A percentile compares a stretch with the other conserved stretches of the same genome.
Conservation (phyloP, 2,329 filamentous ascomycete genomes). For the Cladosporium cucumerinum region DNA sequence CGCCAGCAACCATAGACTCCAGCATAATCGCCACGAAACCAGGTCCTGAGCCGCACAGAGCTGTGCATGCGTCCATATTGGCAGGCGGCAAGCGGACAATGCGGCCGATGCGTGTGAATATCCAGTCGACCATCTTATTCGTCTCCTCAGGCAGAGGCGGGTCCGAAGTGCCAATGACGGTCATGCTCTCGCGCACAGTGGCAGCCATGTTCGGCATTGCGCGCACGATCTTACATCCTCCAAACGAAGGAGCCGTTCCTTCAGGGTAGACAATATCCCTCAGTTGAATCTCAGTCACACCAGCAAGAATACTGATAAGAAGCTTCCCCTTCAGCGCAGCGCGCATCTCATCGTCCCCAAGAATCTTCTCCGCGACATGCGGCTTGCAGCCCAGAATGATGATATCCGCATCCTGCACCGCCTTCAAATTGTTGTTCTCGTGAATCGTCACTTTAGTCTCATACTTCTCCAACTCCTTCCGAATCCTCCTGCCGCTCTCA, state of each 20-base stretch:
- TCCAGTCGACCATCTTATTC: slow-evolving; percentile 64
- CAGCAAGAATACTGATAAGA: slow-evolving; percentile 76
- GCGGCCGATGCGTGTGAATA: slow-evolving; percentile 71
- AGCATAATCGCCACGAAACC: slow-evolving; percentile 74
- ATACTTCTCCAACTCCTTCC: slow-evolving; percentile 62
- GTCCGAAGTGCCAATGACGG: slow-evolving; percentile 62
- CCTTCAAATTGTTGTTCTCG: slow-evolving; percentile 67
- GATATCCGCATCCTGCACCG: slow-evolving; percentile 66
- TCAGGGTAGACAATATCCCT: slow-evolving; percentile 60
- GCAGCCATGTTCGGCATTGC: slow-evolving; percentile 85
- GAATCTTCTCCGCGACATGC: slow-evolving; percentile 65
- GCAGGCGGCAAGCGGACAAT: slow-evolving; percentile 64
- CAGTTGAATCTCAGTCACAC: slow-evolving; percentile 68
- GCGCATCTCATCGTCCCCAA: slow-evolving; percentile 64
- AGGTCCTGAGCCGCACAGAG: slow-evolving; percentile 70
- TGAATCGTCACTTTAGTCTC: slow-evolving; percentile 61
- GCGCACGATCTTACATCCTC: slow-evolving; percentile 64
- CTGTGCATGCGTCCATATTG: slow-evolving; percentile 70
- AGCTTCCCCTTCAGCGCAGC: slow-evolving; percentile 75
- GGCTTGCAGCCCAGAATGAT: slow-evolving; percentile 80
- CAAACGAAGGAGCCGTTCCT: slow-evolving; percentile 46
- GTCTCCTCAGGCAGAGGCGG: slow-evolving; percentile 56
- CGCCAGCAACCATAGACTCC: slow-evolving; percentile 72
- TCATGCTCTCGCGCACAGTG: slow-evolving; percentile 77
- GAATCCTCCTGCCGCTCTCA: slow-evolving; percentile 67